These are phyloP conservation scores for Hamamelis virginiana DNA, from an alignment of 164 flowering plant genomes.

Conservation along the genomic window DNA sequence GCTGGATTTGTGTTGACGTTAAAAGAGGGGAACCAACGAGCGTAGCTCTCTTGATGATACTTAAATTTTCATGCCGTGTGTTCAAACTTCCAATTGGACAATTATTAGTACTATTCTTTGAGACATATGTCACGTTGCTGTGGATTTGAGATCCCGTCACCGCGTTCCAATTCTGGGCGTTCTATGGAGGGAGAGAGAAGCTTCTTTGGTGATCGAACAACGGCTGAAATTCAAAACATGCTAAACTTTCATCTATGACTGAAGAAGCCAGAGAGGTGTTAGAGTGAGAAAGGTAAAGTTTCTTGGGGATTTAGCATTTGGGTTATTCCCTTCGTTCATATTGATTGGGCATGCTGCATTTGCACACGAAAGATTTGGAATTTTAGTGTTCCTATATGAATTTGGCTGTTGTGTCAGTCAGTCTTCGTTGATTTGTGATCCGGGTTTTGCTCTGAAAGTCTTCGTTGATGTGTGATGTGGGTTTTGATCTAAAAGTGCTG, in stretches of 20 bases:
- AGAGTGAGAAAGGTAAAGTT: neutral
- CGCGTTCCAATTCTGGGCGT: constrained; percentile 6
- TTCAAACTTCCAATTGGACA: too few relatives aligned
- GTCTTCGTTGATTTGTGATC: neutral
- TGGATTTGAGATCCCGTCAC: constrained; percentile 13
- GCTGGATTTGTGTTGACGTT: neutral
- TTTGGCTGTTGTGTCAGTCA: neutral
- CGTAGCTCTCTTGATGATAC: too few relatives aligned
- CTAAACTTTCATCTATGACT: neutral
- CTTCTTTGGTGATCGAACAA: neutral
- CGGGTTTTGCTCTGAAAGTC: constrained; percentile 16
- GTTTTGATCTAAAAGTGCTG: constrained; percentile 7
- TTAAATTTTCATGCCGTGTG: too few relatives aligned
- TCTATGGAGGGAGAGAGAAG: constrained; percentile 1
- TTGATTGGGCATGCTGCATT: constrained; percentile 8
- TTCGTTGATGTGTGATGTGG: constrained; percentile 4
- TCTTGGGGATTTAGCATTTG: neutral
- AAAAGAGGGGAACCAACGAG: neutral
- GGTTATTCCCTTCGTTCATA: neutral
- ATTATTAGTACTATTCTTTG: neutral
- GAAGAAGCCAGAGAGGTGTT: neutral
- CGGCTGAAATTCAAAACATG: neutral
- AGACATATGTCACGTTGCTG: constrained; percentile 11
- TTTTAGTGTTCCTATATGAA: neutral
- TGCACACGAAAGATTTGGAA: neutral